A percentile compares a stretch with the other conserved stretches of the same genome.
Conservation (phyloP, 1,284 basidiomycete species). For the Neotropicomus parvogracilis region DNA sequence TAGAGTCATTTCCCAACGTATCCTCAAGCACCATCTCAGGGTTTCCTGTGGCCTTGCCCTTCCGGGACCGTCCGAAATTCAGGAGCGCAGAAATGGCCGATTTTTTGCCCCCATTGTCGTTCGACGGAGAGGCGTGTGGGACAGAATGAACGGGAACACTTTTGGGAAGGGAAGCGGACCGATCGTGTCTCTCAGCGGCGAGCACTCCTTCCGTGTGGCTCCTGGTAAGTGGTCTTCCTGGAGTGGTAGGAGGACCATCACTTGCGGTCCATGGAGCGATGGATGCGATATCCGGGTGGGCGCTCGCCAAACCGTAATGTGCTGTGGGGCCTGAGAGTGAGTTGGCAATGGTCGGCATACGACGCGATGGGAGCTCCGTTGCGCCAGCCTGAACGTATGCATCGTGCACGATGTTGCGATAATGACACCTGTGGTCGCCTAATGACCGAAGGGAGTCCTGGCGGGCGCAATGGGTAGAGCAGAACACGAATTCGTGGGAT, state of each 20-base stretch:
- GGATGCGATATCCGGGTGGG: no score
- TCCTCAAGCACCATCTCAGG: constrained; percentile 13
- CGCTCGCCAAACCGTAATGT: no score
- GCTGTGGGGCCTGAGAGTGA: neutral
- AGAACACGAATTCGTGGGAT: constrained; percentile 28
- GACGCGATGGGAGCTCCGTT: neutral
- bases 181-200: no score
- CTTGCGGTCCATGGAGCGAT: no score
- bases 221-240: no score
- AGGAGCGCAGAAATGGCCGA: constrained; percentile 14
- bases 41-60: constrained; percentile 1
- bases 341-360: neutral
- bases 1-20: constrained; percentile 1
- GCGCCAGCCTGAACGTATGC: constrained; percentile 13
- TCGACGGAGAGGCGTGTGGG: neutral
- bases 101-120: constrained; percentile 3
- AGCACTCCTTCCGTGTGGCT: no score
- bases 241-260: no score
- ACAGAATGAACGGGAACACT: neutral
- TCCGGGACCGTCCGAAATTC: constrained; percentile 3
- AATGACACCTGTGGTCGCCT: constrained; percentile 19
- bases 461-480: constrained; percentile 28
- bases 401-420: constrained; percentile 20
- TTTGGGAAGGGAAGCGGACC: no score
- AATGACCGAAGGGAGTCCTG: constrained; percentile 28